phyloP scores from a whole-genome alignment of 2,329 filamentous ascomycete genomes.

The Daldinia eschscholtzii region DNA sequence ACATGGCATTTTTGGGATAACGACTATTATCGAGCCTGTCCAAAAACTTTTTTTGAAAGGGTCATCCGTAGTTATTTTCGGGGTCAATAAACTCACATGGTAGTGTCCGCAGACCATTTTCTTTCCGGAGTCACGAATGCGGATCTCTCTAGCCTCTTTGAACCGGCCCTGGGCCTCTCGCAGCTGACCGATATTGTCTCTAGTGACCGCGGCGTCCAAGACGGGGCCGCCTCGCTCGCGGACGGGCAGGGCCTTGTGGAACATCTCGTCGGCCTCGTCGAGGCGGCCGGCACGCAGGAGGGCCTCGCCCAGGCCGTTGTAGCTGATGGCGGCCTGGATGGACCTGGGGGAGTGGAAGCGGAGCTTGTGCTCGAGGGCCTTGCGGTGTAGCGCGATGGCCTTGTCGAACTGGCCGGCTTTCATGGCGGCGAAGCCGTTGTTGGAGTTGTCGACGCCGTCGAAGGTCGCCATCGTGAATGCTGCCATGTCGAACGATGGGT shows the following conservation, averaged over 20 bases:
- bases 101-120: constrained; percentile 5
- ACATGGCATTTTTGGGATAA: too few species aligned
- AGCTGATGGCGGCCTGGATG: constrained; percentile 3
- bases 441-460: neutral
- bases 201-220: constrained; percentile 26
- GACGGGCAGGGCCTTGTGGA: neutral
- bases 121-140: constrained; percentile 19
- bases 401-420: neutral
- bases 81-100: neutral
- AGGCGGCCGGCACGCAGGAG: neutral
- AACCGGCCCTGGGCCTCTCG: constrained; percentile 42
- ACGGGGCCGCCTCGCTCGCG: neutral
- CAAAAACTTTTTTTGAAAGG: too few species aligned
- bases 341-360: neutral
- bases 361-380: neutral
- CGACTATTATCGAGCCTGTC: too few species aligned
- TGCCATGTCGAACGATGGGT: neutral
- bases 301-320: constrained; percentile 1
- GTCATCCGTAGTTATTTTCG: too few species aligned
- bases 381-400: neutral
- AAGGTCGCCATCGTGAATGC: neutral
- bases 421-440: neutral
- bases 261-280: neutral
- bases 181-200: constrained; percentile 39
- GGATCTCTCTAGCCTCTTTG: constrained; percentile 34